Evolutionary conservation across 2,329 filamentous ascomycete species (phyloP), one percentile per base, ranked within the genome.

Genomic region (Colletotrichum gigasporum): DNA sequence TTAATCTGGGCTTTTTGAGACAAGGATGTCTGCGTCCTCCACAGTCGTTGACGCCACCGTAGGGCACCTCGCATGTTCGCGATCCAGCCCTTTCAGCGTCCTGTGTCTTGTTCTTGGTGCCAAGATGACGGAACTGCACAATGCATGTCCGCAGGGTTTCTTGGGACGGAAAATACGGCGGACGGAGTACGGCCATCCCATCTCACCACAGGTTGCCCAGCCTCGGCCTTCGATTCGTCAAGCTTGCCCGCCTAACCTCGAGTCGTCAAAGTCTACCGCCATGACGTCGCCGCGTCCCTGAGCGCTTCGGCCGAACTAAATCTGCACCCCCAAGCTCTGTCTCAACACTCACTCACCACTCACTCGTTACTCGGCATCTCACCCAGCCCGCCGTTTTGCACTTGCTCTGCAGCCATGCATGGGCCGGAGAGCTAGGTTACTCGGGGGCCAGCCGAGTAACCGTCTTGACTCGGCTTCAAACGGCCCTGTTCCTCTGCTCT

Each of bases 261-360:
- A 45, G 26, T 24, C 2, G 28, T 26, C 18, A 50, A 54, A 14
- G 42, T 32, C 28, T 48, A 55, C 48, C 62, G 34, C 62, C 35
- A 55, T 55, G 62, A 64, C 48, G 48, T 61, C 41, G 56, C 34
- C 48, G 35, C 18, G 35, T 34, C 34, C 48, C 41, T 53, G 61
- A 62, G 34, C 42, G 24, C 56, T 54, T 64, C 50, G 34, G 56
- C 62, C 57, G 41, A 61, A 54, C 47, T 50, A 64, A 28, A 16
- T 16, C 16, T 44, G 61, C 61, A 50, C 41, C 34, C 50, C 32
- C 32, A 11, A 52, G 32, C 55, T 60, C 9, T 28, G n/a, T 12
- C 9, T 10, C 37, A 51, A 41, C 34, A 26, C 6, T 14, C 12
- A 39, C 34, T 22, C 30, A 32, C 32, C 24, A 30, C 6, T n/a